phyloP scores from a whole-genome alignment of 1,284 basidiomycete genomes.

The Cryptococcus sp. region DNA sequence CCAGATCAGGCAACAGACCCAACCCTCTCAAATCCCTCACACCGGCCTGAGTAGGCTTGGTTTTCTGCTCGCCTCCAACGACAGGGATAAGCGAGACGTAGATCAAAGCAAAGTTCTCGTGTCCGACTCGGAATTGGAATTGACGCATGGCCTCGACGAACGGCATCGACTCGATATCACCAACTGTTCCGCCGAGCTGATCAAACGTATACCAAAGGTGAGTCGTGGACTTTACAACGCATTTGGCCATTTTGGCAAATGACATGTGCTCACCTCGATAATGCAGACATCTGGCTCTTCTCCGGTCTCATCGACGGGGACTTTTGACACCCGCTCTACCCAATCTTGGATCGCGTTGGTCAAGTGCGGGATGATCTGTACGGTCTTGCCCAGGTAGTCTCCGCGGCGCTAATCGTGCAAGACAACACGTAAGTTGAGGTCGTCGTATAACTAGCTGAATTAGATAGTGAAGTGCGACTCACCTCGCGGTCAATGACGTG shows the following conservation, averaged over 20 bases:
- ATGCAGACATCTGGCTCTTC: slow-evolving; percentile 96
- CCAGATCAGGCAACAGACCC: slow-evolving; percentile 89
- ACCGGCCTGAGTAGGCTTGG: slow-evolving; percentile 97
- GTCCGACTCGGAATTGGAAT: slow-evolving; percentile 98
- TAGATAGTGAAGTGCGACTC: slow-evolving; percentile 40
- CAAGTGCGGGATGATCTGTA: slow-evolving; percentile 95
- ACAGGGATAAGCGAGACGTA: slow-evolving; percentile 98
- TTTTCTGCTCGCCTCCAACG: slow-evolving; percentile 98
- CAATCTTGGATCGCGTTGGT: slow-evolving; percentile 98
- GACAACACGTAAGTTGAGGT: neutral
- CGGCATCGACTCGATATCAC: slow-evolving; percentile 94
- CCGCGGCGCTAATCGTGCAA: slow-evolving; percentile 69
- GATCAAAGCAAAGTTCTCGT: slow-evolving; percentile 95
- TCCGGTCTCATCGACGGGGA: slow-evolving; percentile 91
- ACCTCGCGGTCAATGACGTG: slow-evolving; percentile 98
- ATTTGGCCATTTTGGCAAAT: neutral
- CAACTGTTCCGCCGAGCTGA: slow-evolving; percentile 92
- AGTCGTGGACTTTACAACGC: neutral
- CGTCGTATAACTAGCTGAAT: neutral
- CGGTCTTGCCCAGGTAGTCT: slow-evolving; percentile 97
- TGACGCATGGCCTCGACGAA: slow-evolving; percentile 99
- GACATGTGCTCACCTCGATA: slow-evolving; percentile 68
- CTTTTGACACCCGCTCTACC: slow-evolving; percentile 92
- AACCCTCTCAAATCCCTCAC: slow-evolving; percentile 92
- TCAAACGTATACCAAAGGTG: no score